Percentiles rank a stretch among this genome's conserved stretches.
These are phyloP conservation scores for Starmerella ratchasimensis DNA, from an alignment of 805 yeast species.

Conservation along the genomic window DNA sequence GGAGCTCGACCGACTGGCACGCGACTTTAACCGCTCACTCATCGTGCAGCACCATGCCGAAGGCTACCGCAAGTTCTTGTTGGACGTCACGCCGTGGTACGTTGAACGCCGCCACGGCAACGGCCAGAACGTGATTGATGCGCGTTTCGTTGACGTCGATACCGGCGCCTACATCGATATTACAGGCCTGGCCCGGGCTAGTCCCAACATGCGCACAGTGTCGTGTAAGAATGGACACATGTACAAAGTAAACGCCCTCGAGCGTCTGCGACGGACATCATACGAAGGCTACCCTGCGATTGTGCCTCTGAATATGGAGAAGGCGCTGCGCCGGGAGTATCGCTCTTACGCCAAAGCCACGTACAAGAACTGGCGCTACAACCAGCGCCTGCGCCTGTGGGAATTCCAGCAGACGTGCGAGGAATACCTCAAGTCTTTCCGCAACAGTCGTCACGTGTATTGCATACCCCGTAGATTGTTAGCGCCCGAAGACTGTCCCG, in stretches of 20 bases:
- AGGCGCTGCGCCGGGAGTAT: conserved; percentile 31
- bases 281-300: conserved; percentile 45
- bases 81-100: conserved; percentile 39
- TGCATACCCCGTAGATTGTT: conserved; percentile 9
- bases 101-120: conserved; percentile 37
- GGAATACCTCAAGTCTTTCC: conserved; percentile 2
- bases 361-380: conserved; percentile 19
- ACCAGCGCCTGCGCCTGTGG: conserved; percentile 14
- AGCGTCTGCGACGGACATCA: conserved; percentile 39
- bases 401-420: conserved; percentile 9
- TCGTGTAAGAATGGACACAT: conserved; percentile 47
- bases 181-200: conserved; percentile 32
- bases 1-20: conserved; percentile 35
- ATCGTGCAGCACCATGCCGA: conserved; percentile 34
- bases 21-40: conserved; percentile 36
- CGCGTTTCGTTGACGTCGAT: conserved; percentile 47
- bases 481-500: conserved; percentile 4
- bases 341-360: conserved; percentile 12
- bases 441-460: conserved; percentile 2
- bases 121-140: conserved; percentile 38
- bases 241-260: conserved; percentile 35
- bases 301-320: conserved; percentile 32
- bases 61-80: conserved; percentile 33
- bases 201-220: conserved; percentile 10
- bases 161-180: conserved; percentile 49